Percentiles rank a stretch among this genome's conserved stretches.
Evolutionary conservation across 2,329 filamentous ascomycete genomes (phyloP).

Genomic region (Ophiostoma piceae): DNA sequence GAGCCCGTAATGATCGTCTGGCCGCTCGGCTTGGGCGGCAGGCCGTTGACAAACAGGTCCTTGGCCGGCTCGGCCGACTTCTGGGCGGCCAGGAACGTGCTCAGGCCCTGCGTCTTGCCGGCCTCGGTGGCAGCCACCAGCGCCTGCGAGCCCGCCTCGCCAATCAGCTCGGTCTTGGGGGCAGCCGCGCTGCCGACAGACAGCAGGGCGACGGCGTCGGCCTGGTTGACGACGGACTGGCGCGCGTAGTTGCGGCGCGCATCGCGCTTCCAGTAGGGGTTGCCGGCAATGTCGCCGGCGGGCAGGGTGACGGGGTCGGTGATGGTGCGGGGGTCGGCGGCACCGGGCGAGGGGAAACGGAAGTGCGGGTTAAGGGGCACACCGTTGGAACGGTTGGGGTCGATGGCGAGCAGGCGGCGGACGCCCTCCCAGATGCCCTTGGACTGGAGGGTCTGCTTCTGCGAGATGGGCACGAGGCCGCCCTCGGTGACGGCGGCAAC

Average conservation of each 20-base stretch:
- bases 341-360: constrained; percentile 78
- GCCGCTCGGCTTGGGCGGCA: constrained; percentile 84
- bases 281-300: constrained; percentile 83
- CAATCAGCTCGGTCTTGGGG: constrained; percentile 77
- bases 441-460: constrained; percentile 97
- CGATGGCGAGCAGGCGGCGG: constrained; percentile 72
- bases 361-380: constrained; percentile 88
- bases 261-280: constrained; percentile 96
- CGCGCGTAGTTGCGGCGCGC: constrained; percentile 74
- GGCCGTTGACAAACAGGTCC: constrained; percentile 66
- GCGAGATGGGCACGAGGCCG: constrained; percentile 43
- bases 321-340: constrained; percentile 63
- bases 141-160: constrained; percentile 54
- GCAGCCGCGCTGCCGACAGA: constrained; percentile 73
- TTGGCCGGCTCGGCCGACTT: constrained; percentile 43
- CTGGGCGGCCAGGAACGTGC: constrained; percentile 63
- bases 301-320: constrained; percentile 78
- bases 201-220: constrained; percentile 78
- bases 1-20: constrained; percentile 49
- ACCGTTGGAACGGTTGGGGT: constrained; percentile 83
- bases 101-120: constrained; percentile 65
- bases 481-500: constrained; percentile 45
- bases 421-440: constrained; percentile 81
- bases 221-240: constrained; percentile 74
- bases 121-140: constrained; percentile 72